These are phyloP conservation scores for Saposhnikovia divaricata DNA, from an alignment of 129 eudicot species.

Conservation along the genomic window DNA sequence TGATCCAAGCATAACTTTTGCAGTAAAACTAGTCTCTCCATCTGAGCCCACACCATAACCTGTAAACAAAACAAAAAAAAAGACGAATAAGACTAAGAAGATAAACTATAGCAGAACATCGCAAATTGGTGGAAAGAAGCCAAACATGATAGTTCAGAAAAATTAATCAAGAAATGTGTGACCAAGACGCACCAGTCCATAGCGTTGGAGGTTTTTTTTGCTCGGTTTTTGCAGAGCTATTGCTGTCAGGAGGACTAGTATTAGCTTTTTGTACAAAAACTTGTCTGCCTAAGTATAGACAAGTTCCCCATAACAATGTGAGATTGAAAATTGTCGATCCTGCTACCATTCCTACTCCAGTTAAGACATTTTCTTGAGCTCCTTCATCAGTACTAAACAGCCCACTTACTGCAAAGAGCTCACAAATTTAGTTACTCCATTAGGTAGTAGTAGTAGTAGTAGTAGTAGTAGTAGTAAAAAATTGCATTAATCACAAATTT, in stretches of 20 bases:
- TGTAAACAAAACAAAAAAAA: neutral
- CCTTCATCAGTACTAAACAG: constrained; percentile 39
- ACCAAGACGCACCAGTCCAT: neutral
- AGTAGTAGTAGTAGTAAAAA: neutral
- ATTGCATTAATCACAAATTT: no score
- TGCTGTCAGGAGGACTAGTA: constrained; percentile 13
- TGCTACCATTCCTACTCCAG: constrained; percentile 67
- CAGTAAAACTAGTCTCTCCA: neutral
- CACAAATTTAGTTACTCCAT: neutral
- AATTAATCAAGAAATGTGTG: neutral
- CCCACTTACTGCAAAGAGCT: constrained; percentile 46
- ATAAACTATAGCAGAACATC: neutral
- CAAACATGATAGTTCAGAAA: neutral
- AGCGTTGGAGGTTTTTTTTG: neutral
- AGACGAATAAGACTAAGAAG: neutral
- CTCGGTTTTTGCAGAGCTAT: neutral
- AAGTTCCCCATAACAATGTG: constrained; percentile 70
- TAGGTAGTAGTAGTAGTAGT: neutral
- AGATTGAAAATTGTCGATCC: constrained; percentile 68
- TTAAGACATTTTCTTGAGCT: constrained; percentile 55
- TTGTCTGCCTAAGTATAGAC: constrained; percentile 41
- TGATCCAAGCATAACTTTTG: neutral
- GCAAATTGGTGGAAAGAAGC: neutral
- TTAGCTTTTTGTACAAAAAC: constrained; percentile 12
- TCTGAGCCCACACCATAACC: constrained; percentile 4